A percentile compares a stretch with the other conserved stretches of the same genome.
phyloP scores from a whole-genome alignment of 2,329 filamentous ascomycete species.

The Cercospora nicotianae region DNA sequence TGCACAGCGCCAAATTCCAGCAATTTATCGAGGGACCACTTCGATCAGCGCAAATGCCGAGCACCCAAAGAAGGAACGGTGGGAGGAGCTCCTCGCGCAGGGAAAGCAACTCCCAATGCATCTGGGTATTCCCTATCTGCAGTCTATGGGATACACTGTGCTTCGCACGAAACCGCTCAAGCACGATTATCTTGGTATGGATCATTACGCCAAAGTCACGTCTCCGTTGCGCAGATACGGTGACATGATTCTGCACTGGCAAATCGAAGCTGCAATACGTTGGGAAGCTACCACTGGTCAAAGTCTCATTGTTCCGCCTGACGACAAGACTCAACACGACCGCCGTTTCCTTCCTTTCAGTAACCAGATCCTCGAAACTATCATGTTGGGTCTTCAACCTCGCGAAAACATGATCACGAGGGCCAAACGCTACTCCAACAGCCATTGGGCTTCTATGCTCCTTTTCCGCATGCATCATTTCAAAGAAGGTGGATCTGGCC shows the following conservation, averaged over 20 bases:
- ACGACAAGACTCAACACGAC: conserved; percentile 25
- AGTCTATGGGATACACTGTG: conserved; percentile 44
- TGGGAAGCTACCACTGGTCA: conserved; percentile 53
- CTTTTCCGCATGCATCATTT: conserved; percentile 59
- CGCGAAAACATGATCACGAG: conserved; percentile 47
- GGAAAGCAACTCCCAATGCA: conserved; percentile 41
- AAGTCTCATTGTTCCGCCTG: conserved; percentile 40
- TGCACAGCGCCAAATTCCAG: conserved; percentile 52
- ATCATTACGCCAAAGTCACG: conserved; percentile 59
- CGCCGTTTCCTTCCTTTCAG: conserved; percentile 52
- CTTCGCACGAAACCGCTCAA: conserved; percentile 50
- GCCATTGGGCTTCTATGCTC: conserved; percentile 55
- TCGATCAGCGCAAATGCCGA: conserved; percentile 33
- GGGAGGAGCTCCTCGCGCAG: conserved; percentile 42
- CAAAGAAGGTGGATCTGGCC: conserved; percentile 3
- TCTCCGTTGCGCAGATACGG: conserved; percentile 62
- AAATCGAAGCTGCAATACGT: conserved; percentile 62
- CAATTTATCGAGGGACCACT: conserved; percentile 49
- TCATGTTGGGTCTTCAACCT: conserved; percentile 49
- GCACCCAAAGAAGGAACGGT: conserved; percentile 37
- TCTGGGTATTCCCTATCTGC: conserved; percentile 46
- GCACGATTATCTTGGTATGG: conserved; percentile 54
- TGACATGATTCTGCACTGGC: conserved; percentile 64
- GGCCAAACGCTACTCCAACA: conserved; percentile 39
- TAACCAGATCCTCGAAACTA: conserved; percentile 48